Evolutionary conservation across 2,329 filamentous ascomycete genomes (phyloP).

Genomic region (Endothia cerciana): DNA sequence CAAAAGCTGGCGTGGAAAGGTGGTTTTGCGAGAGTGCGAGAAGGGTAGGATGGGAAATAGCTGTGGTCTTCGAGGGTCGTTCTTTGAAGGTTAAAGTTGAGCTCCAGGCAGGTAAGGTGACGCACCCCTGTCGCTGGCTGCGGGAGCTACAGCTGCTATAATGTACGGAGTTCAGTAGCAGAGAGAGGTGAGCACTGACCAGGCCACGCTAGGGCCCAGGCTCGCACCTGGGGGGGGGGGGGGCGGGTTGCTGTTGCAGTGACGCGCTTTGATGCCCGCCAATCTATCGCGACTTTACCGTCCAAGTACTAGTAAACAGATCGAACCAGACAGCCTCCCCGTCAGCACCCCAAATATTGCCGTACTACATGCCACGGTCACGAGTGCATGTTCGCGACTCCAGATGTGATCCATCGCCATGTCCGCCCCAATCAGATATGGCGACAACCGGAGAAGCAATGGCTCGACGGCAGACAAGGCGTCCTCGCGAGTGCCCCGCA

Average conservation of each 20-base stretch:
- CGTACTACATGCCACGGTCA: slow-evolving; percentile 18
- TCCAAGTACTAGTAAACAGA: slow-evolving; percentile 23
- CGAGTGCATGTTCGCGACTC: slow-evolving; percentile 19
- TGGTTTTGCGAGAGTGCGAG: neutral
- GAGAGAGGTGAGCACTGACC: slow-evolving; percentile 8
- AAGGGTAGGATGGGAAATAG: neutral
- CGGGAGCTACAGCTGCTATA: slow-evolving; percentile 7
- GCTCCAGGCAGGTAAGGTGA: slow-evolving; percentile 36
- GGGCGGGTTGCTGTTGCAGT: slow-evolving; percentile 10
- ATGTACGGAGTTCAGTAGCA: neutral
- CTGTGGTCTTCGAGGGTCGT: neutral
- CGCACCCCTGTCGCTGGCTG: slow-evolving; percentile 16
- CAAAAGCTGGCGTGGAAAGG: slow-evolving; percentile 8
- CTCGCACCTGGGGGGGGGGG: neutral
- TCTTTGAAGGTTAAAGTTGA: slow-evolving; percentile 13
- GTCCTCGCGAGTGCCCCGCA: slow-evolving; percentile 31
- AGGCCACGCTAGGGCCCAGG: too few species aligned
- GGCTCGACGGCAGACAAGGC: slow-evolving; percentile 29
- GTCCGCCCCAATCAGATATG: slow-evolving; percentile 35
- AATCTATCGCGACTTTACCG: slow-evolving; percentile 20
- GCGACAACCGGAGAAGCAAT: slow-evolving; percentile 34
- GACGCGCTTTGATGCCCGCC: slow-evolving; percentile 23
- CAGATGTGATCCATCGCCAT: slow-evolving; percentile 36
- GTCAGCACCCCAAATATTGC: neutral
- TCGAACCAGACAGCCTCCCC: neutral